Evolutionary conservation across 2,329 filamentous ascomycete genomes (phyloP).

Genomic region (Harringtonia aguacate): DNA sequence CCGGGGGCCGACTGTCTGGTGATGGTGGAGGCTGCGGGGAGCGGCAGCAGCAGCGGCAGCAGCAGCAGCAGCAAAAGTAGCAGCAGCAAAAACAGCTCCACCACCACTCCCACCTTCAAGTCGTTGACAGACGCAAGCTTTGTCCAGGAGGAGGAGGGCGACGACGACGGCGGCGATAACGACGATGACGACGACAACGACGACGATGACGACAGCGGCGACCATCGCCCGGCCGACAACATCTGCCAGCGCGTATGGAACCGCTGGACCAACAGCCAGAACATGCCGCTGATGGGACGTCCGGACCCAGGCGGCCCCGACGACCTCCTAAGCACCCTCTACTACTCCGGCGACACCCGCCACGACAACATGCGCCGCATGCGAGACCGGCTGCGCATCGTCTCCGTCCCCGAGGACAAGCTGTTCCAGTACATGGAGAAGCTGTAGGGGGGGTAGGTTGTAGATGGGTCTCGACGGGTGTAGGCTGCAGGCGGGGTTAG

Average conservation of each 20-base stretch:
- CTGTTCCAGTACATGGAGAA: not conserved
- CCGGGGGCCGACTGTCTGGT: constrained; percentile 23
- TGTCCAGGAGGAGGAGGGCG: no score
- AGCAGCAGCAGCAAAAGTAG: no score
- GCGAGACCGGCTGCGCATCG: constrained; percentile 2
- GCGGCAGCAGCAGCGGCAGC: no score
- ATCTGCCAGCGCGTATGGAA: constrained; percentile 6
- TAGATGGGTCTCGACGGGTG: no score
- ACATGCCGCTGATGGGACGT: not conserved
- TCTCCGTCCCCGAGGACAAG: constrained; percentile 1
- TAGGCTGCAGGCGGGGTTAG: no score
- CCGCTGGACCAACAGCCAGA: constrained; percentile 7
- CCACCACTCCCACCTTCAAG: no score
- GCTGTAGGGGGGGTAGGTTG: no score
- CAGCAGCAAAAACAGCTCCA: no score
- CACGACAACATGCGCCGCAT: not conserved
- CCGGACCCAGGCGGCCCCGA: not conserved
- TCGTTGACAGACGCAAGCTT: constrained; percentile 11
- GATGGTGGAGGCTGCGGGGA: no score
- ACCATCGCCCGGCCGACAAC: not conserved
- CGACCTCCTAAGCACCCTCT: not conserved
- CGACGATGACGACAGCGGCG: constrained; percentile 1
- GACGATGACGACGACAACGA: constrained; percentile 4
- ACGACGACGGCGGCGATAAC: not conserved
- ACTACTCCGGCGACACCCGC: not conserved